A percentile compares a stretch with the other conserved stretches of the same genome.
phyloP scores from a whole-genome alignment of 2,329 filamentous ascomycete species.

The Neopestalotiopsis sp. region DNA sequence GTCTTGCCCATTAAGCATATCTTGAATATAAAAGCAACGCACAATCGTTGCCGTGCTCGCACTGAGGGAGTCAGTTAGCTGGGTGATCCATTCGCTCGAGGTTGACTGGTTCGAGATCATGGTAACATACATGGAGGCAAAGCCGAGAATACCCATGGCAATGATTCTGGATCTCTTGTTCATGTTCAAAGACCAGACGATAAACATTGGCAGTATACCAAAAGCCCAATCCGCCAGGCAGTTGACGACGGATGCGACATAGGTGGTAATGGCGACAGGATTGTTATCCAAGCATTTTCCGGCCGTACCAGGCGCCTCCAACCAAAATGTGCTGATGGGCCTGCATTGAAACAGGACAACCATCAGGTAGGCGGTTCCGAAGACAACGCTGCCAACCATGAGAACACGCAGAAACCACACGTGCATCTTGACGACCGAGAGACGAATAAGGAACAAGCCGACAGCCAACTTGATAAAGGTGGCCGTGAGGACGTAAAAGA shows the following conservation, averaged over 20 bases:
- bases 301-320: conserved; percentile 14
- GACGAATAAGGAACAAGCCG: conserved; percentile 19
- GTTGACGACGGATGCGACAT: conserved; percentile 16
- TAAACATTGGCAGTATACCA: conserved; percentile 18
- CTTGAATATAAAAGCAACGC: neutral
- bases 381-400: conserved; percentile 11
- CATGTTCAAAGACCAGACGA: conserved; percentile 20
- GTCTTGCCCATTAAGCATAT: conserved; percentile 17
- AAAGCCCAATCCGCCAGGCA: conserved; percentile 18
- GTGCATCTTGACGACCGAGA: conserved; percentile 15
- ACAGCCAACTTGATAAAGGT: conserved; percentile 16
- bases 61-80: conserved; percentile 2
- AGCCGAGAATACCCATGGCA: conserved; percentile 17
- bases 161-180: conserved; percentile 13
- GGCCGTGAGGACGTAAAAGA: conserved; percentile 15
- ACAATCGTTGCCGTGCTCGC: conserved; percentile 17
- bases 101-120: no score
- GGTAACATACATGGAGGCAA: conserved; percentile 19
- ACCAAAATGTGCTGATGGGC: conserved; percentile 19
- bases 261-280: conserved; percentile 9
- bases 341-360: conserved; percentile 17
- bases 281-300: conserved; percentile 18
- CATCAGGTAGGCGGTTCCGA: conserved; percentile 17
- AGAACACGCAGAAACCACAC: conserved; percentile 2
- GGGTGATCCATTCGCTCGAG: neutral